A percentile compares a stretch with the other conserved stretches of the same genome.
Conservation (phyloP, 1,284 basidiomycete species). For the Cystobasidium pallidum region DNA sequence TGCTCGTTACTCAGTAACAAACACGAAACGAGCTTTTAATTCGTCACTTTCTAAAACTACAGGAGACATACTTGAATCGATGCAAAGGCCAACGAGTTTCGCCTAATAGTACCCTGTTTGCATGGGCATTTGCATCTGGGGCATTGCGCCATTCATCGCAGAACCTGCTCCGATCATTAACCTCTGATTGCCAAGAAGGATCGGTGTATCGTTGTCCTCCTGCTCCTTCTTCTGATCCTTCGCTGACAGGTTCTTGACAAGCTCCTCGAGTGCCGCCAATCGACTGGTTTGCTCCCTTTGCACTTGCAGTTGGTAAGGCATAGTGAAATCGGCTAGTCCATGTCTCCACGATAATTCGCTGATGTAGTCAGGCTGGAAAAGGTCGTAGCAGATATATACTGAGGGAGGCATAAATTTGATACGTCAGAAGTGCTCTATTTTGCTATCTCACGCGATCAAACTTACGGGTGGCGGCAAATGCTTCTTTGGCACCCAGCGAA, state of each 20-base stretch:
- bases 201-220: conserved; percentile 62
- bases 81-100: background rate
- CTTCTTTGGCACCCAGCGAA: conserved; percentile 97
- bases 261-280: conserved; percentile 73
- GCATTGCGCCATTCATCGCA: conserved; percentile 45
- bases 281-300: conserved; percentile 67
- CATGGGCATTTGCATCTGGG: conserved; percentile 43
- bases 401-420: background rate
- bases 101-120: conserved; percentile 46
- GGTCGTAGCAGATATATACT: conserved; percentile 68
- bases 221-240: conserved; percentile 85
- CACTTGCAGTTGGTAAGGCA: conserved; percentile 89
- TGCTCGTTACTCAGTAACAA: background rate
- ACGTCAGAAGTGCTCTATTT: background rate
- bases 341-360: conserved; percentile 96
- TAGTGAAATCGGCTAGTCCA: conserved; percentile 91
- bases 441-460: background rate
- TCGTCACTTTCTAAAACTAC: conserved; percentile 15
- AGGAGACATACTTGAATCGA: background rate
- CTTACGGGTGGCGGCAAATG: conserved; percentile 88
- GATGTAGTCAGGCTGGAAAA: conserved; percentile 85
- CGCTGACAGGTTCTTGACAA: conserved; percentile 76
- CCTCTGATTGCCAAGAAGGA: conserved; percentile 43
- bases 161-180: conserved; percentile 48
- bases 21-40: background rate